These are phyloP conservation scores for Leccinum imitatum DNA, from an alignment of 768 basidiomycete genomes.

Conservation along the genomic window DNA sequence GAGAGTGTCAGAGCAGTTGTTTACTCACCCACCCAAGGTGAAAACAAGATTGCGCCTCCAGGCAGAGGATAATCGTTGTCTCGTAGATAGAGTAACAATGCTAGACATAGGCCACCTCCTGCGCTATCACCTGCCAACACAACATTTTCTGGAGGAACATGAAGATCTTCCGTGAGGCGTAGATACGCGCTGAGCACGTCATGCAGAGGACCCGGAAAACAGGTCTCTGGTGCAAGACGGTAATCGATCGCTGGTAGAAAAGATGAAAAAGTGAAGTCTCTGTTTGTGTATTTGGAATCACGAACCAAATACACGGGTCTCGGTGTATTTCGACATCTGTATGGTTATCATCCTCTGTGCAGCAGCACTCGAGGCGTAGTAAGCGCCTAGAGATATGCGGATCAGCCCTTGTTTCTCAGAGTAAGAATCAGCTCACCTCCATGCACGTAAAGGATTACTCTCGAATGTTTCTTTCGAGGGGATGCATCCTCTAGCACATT, in stretches of 20 bases:
- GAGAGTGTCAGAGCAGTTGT: slow-evolving; percentile 17
- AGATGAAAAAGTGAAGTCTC: background rate
- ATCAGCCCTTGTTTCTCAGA: slow-evolving; percentile 7
- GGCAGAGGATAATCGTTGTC: slow-evolving; percentile 87
- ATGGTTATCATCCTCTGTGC: slow-evolving; percentile 90
- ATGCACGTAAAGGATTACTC: slow-evolving; percentile 91
- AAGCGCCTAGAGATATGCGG: slow-evolving; percentile 60
- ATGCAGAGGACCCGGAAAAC: slow-evolving; percentile 85
- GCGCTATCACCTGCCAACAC: slow-evolving; percentile 90
- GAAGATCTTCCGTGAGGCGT: slow-evolving; percentile 81
- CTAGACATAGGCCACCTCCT: slow-evolving; percentile 84
- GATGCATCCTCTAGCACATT: slow-evolving; percentile 14
- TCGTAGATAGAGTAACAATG: slow-evolving; percentile 90
- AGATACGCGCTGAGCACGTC: slow-evolving; percentile 89
- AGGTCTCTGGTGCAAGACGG: slow-evolving; percentile 92
- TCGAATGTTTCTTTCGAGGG: slow-evolving; percentile 53
- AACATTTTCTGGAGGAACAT: slow-evolving; percentile 90
- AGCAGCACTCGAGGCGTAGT: slow-evolving; percentile 88
- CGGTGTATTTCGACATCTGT: slow-evolving; percentile 83
- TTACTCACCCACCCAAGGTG: slow-evolving; percentile 92
- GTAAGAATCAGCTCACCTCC: slow-evolving; percentile 57
- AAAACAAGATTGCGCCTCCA: slow-evolving; percentile 84
- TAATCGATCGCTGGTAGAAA: slow-evolving; percentile 76
- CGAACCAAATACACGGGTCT: slow-evolving; percentile 84
- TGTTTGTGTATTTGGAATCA: slow-evolving; percentile 2